A percentile compares a stretch with the other conserved stretches of the same genome.
Conservation (phyloP, 2,329 filamentous ascomycete genomes). For the Colletotrichum gloeosporioides region DNA sequence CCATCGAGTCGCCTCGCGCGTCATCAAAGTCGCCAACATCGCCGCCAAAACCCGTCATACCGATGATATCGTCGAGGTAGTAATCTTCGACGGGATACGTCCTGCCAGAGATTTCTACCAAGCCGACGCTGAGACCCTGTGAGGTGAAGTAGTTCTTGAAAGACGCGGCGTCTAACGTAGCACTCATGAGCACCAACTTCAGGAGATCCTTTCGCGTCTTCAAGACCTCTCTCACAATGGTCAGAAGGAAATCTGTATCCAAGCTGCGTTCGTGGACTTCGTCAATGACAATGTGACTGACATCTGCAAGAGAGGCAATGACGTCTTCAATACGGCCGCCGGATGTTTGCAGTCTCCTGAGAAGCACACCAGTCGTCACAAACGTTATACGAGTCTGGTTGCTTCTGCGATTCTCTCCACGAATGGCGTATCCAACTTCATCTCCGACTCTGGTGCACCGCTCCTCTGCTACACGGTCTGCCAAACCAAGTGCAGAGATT, state of each 20-base stretch:
- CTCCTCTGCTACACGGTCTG: slow-evolving; percentile 93
- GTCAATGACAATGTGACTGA: slow-evolving; percentile 94
- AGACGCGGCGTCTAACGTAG: slow-evolving; percentile 86
- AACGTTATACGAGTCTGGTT: slow-evolving; percentile 87
- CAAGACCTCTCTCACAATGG: slow-evolving; percentile 84
- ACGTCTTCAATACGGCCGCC: slow-evolving; percentile 82
- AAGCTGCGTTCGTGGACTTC: slow-evolving; percentile 96
- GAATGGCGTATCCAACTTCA: slow-evolving; percentile 90
- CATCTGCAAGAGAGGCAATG: slow-evolving; percentile 80
- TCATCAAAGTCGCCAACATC: slow-evolving; percentile 53
- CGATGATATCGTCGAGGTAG: slow-evolving; percentile 87
- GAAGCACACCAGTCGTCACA: slow-evolving; percentile 91
- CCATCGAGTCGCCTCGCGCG: slow-evolving; percentile 59
- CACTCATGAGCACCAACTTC: slow-evolving; percentile 94
- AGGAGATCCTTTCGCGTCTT: slow-evolving; percentile 76
- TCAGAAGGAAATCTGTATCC: slow-evolving; percentile 92
- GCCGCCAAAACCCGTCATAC: slow-evolving; percentile 73
- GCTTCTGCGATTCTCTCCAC: slow-evolving; percentile 83
- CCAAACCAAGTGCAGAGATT: slow-evolving; percentile 92
- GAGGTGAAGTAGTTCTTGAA: slow-evolving; percentile 85
- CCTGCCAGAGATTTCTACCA: slow-evolving; percentile 85
- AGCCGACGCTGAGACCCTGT: slow-evolving; percentile 71
- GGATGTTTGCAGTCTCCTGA: slow-evolving; percentile 89
- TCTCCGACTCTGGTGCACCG: slow-evolving; percentile 81
- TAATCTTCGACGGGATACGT: slow-evolving; percentile 91